Percentiles rank a stretch among this genome's conserved stretches.
phyloP scores from a whole-genome alignment of 352 stramenopile species.

The Phytophthora capsici region DNA sequence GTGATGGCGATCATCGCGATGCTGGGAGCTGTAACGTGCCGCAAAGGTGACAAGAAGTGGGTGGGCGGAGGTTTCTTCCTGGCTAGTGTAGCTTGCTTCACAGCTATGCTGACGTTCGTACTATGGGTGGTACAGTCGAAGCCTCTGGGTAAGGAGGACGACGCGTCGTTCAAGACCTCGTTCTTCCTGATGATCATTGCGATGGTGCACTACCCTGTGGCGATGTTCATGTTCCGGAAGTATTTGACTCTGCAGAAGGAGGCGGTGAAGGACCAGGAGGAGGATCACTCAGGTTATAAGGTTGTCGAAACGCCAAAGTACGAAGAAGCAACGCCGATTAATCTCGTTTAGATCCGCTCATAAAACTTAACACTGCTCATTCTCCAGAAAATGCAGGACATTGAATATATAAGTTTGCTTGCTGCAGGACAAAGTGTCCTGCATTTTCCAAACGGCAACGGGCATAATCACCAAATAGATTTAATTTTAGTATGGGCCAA shows the following conservation, averaged over 20 bases:
- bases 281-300: conserved; percentile 15
- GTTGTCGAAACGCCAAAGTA: conserved; percentile 4
- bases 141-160: conserved; percentile 56
- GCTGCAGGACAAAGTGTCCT: too few relatives aligned
- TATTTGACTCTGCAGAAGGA: conserved; percentile 22
- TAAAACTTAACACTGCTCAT: too few relatives aligned
- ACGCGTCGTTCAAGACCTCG: conserved; percentile 50
- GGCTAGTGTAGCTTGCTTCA: conserved; percentile 13
- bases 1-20: conserved; percentile 58
- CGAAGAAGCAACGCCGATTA: background rate
- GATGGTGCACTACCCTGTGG: conserved; percentile 58
- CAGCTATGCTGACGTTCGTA: conserved; percentile 29
- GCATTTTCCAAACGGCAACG: too few relatives aligned
- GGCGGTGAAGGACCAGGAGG: conserved; percentile 3
- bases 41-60: conserved; percentile 28
- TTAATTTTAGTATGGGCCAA: too few relatives aligned
- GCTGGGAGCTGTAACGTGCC: conserved; percentile 61
- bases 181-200: conserved; percentile 71
- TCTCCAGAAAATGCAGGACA: too few relatives aligned
- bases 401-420: too few relatives aligned
- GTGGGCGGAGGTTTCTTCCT: conserved; percentile 28
- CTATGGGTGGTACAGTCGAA: conserved; percentile 59
- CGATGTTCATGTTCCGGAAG: conserved; percentile 39
- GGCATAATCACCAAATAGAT: too few relatives aligned
- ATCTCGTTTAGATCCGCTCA: too few relatives aligned